These are phyloP conservation scores for Phalaenopsis equestris DNA, from an alignment of 106 monocot species.

Conservation along the genomic window DNA sequence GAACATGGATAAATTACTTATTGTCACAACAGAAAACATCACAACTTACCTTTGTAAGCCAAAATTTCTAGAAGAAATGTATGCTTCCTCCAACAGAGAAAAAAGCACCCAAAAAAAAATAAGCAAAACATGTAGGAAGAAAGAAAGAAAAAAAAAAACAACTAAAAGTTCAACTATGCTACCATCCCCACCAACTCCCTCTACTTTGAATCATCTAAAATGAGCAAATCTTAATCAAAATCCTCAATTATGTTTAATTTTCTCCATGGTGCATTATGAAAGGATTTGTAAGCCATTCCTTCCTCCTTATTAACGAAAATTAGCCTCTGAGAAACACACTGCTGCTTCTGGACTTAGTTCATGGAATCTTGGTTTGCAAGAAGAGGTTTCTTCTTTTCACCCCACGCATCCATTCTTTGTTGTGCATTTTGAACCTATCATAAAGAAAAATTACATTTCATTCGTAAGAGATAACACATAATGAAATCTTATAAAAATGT, in stretches of 20 bases:
- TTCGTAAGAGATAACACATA: background rate
- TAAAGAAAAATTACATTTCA: background rate
- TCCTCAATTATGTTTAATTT: too few relatives aligned
- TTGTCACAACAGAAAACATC: too few relatives aligned
- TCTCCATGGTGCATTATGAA: too few relatives aligned
- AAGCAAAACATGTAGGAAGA: background rate
- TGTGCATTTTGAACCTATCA: constrained; percentile 7
- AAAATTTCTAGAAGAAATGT: too few relatives aligned
- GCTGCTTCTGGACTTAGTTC: background rate
- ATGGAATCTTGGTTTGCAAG: background rate
- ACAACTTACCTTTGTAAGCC: too few relatives aligned
- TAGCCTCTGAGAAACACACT: background rate
- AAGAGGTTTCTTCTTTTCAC: constrained; percentile 7
- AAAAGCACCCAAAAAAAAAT: background rate
- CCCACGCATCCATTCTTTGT: constrained; percentile 4
- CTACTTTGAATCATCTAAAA: too few relatives aligned
- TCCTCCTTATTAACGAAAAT: background rate
- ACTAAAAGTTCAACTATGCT: background rate
- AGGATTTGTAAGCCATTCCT: background rate
- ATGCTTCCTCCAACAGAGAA: background rate
- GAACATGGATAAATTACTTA: too few relatives aligned
- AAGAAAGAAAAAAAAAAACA: background rate
- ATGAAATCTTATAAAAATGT: background rate
- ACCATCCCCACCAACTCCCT: background rate
- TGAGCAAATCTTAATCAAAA: too few relatives aligned